Evolutionary conservation across 805 yeast species (phyloP).

Genomic region (Ogataea philodendri): DNA sequence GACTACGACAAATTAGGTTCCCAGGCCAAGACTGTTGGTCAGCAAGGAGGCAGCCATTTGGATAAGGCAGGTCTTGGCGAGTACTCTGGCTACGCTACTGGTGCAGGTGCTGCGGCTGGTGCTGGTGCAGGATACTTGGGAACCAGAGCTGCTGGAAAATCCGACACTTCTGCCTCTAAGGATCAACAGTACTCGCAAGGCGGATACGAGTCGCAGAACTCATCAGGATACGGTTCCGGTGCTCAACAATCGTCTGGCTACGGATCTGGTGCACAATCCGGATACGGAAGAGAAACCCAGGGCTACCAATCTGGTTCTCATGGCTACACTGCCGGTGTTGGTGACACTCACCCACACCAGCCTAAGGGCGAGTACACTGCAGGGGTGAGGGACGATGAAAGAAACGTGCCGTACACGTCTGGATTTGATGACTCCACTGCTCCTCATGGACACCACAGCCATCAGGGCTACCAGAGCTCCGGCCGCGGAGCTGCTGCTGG

Average conservation of each 20-base stretch:
- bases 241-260: constrained; percentile 3
- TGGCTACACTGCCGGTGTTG: constrained; percentile 13
- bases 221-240: constrained; percentile 8
- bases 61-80: constrained; percentile 11
- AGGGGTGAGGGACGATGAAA: constrained; percentile 9
- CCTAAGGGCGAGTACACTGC: constrained; percentile 4
- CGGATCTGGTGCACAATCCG: no score
- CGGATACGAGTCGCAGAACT: constrained; percentile 8
- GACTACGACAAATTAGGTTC: constrained; percentile 9
- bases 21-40: constrained; percentile 5
- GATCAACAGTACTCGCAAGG: constrained; percentile 10
- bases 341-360: constrained; percentile 8
- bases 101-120: constrained; percentile 15
- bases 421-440: constrained; percentile 4
- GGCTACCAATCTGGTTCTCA: no score
- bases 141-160: background rate
- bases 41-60: constrained; percentile 10
- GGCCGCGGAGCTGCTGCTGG: constrained; percentile 5
- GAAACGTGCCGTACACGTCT: constrained; percentile 5
- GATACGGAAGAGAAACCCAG: no score
- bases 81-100: constrained; percentile 12
- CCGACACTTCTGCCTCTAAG: constrained; percentile 1
- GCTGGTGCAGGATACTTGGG: constrained; percentile 13
- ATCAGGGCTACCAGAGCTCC: no score
- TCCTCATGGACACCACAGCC: no score